Conservation (phyloP, 495 filamentous ascomycete genomes). For the Glonium stellatum region DNA sequence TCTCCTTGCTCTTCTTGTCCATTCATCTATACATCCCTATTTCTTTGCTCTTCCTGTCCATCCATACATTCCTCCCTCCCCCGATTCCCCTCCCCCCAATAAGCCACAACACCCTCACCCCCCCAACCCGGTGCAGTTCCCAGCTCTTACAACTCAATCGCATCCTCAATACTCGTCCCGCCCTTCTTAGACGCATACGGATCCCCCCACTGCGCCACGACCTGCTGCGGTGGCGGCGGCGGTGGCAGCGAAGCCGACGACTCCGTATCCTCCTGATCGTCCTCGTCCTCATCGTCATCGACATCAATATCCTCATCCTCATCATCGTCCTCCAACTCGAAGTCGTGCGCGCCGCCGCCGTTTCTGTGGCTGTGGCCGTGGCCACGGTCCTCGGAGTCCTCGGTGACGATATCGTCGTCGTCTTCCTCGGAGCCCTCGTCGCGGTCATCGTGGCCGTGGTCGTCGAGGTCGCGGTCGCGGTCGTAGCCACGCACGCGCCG, state of each 20-base stretch:
- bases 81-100: too few species aligned
- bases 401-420: too few species aligned
- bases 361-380: too few species aligned
- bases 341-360: too few species aligned
- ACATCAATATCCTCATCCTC: too few species aligned
- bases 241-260: background rate
- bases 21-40: too few species aligned
- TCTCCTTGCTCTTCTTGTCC: too few species aligned
- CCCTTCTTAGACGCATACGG: background rate
- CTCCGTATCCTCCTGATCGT: constrained; percentile 17
- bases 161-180: background rate
- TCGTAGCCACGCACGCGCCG: too few species aligned
- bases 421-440: constrained; percentile 15
- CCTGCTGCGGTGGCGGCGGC: background rate
- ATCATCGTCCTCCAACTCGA: constrained; percentile 12
- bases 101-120: too few species aligned
- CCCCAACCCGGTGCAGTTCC: background rate
- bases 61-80: too few species aligned
- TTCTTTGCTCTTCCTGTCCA: too few species aligned
- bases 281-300: constrained; percentile 22
- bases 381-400: too few species aligned
- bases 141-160: background rate
- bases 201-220: background rate
- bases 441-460: constrained; percentile 2
- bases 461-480: constrained; percentile 6